Conservation (phyloP, 805 yeast species). For the Metschnikowia baotianmanensis region DNA sequence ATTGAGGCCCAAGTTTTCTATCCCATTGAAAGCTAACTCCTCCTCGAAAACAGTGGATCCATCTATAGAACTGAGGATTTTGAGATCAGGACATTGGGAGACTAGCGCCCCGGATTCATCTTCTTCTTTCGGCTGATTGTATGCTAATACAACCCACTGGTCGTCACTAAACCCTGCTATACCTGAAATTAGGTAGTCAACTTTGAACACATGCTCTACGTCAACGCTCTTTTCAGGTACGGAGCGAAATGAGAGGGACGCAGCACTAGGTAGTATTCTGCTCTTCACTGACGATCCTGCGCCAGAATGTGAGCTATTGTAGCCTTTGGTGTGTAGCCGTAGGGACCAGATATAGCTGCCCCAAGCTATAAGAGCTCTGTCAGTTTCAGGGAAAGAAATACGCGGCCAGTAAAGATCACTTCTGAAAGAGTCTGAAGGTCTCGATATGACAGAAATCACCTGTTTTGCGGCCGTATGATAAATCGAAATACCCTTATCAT, state of each 20-base stretch:
- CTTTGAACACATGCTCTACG: conserved; percentile 48
- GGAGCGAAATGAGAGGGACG: conserved; percentile 51
- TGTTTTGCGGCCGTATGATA: conserved; percentile 55
- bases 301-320: conserved; percentile 6
- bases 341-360: conserved; percentile 72
- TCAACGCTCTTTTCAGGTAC: conserved; percentile 43
- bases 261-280: conserved; percentile 49
- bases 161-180: conserved; percentile 74
- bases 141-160: conserved; percentile 58
- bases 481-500: conserved; percentile 73
- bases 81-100: conserved; percentile 67
- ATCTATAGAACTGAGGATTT: conserved; percentile 58
- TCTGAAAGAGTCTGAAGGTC: conserved; percentile 56
- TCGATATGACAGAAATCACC: conserved; percentile 49
- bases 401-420: conserved; percentile 87
- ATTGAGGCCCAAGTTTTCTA: conserved; percentile 62
- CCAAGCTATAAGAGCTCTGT: conserved; percentile 80
- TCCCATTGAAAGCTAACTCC: conserved; percentile 61
- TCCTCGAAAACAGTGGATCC: conserved; percentile 79
- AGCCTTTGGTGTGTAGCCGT: conserved; percentile 30
- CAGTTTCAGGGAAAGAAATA: conserved; percentile 60
- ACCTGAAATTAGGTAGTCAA: conserved; percentile 66
- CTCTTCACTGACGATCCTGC: conserved; percentile 28
- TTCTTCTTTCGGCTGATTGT: conserved; percentile 38
- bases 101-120: conserved; percentile 19